These are phyloP conservation scores for Penstemon davidsonii DNA, from an alignment of 257 asterid genomes.

Conservation along the genomic window DNA sequence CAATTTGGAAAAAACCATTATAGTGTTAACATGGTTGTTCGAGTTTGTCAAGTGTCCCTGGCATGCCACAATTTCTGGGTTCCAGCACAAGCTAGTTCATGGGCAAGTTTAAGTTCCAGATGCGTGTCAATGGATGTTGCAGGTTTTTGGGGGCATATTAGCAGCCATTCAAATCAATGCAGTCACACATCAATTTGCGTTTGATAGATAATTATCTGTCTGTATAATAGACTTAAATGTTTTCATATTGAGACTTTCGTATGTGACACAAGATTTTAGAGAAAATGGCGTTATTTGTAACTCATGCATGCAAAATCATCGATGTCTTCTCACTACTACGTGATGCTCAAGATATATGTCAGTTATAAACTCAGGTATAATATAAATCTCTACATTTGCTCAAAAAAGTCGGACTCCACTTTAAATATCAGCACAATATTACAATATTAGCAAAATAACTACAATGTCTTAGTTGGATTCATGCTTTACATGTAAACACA, in stretches of 20 bases:
- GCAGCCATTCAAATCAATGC: neutral
- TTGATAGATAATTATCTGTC: neutral
- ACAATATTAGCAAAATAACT: neutral
- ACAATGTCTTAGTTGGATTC: neutral
- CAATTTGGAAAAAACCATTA: neutral
- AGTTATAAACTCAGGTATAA: too few species aligned
- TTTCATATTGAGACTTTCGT: neutral
- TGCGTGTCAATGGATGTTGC: neutral
- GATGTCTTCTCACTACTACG: neutral
- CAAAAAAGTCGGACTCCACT: neutral
- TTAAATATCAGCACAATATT: neutral
- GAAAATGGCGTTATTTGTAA: too few species aligned
- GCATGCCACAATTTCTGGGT: neutral
- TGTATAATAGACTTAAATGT: neutral
- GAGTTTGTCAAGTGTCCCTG: neutral
- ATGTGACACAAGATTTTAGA: neutral
- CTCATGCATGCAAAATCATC: neutral
- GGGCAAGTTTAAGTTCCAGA: neutral
- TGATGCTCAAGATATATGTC: neutral
- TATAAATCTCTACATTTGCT: neutral
- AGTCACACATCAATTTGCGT: neutral
- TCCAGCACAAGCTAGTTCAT: neutral
- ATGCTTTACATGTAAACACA: constrained; percentile 1
- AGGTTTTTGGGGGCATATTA: neutral
- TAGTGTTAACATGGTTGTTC: neutral